A percentile compares a stretch with the other conserved stretches of the same genome.
These are phyloP conservation scores for Tarenaya hassleriana DNA, from an alignment of 345 rosid species.

Conservation along the genomic window DNA sequence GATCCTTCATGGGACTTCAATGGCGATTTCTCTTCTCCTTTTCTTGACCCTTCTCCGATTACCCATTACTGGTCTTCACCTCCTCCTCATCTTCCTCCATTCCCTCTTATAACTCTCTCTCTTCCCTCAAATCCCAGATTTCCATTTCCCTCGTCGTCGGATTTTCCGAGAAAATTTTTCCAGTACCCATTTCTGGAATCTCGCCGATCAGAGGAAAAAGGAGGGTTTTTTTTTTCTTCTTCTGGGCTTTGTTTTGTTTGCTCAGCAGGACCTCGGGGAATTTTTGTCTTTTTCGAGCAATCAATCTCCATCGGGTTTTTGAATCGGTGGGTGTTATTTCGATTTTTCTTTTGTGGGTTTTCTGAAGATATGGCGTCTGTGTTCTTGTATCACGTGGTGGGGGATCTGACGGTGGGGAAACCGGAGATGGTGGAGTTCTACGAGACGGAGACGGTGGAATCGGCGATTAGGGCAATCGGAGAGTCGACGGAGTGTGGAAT, in stretches of 20 bases:
- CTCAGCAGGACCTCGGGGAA: neutral
- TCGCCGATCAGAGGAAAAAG: neutral
- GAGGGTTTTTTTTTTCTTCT: neutral
- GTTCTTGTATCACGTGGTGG: slow-evolving; percentile 84
- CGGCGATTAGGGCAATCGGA: slow-evolving; percentile 76
- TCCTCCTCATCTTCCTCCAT: slow-evolving; percentile 77
- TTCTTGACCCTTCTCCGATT: slow-evolving; percentile 37
- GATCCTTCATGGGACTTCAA: slow-evolving; percentile 26
- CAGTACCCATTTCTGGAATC: neutral
- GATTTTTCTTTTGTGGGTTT: neutral
- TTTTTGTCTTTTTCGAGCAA: neutral
- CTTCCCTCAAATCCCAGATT: slow-evolving; percentile 15
- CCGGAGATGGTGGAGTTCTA: slow-evolving; percentile 82
- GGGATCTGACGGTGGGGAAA: slow-evolving; percentile 98
- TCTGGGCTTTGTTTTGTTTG: neutral
- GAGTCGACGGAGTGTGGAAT: slow-evolving; percentile 90
- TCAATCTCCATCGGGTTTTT: neutral
- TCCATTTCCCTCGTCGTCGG: neutral
- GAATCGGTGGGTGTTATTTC: neutral
- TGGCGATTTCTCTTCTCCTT: slow-evolving; percentile 24
- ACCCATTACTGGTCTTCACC: slow-evolving; percentile 57
- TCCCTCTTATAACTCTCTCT: slow-evolving; percentile 57
- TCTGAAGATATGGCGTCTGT: slow-evolving; percentile 64
- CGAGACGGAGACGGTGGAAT: slow-evolving; percentile 81
- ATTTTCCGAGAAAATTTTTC: neutral